These are phyloP conservation scores for Aspergillus mulundensis DNA, from an alignment of 495 filamentous ascomycete species.

Conservation along the genomic window DNA sequence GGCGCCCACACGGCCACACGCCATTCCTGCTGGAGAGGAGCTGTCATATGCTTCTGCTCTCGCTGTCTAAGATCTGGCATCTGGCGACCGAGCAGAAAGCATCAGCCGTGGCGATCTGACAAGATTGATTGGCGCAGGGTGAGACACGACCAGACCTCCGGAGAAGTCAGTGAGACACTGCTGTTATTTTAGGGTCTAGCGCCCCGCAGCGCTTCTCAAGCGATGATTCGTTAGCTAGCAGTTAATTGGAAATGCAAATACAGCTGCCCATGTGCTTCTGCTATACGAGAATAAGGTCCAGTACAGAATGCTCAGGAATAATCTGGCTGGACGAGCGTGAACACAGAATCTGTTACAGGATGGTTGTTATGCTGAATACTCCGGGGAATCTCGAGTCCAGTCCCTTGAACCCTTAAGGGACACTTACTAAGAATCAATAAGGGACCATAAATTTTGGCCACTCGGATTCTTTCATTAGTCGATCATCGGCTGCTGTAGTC, in stretches of 20 bases:
- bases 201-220: background rate
- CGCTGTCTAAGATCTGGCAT: background rate
- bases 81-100: background rate
- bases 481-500: conserved; percentile 12
- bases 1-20: conserved; percentile 1
- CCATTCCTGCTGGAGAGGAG: background rate
- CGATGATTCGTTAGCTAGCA: background rate
- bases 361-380: background rate
- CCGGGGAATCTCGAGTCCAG: background rate
- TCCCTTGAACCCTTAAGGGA: background rate
- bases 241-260: background rate
- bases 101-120: conserved; percentile 9
- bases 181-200: conserved; percentile 15
- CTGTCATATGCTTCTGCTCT: background rate
- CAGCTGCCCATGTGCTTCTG: background rate
- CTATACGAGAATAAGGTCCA: background rate
- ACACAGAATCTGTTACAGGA: background rate
- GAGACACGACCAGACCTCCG: conserved; percentile 10
- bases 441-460: background rate
- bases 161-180: conserved; percentile 11
- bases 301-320: too few species aligned
- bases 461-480: conserved; percentile 1
- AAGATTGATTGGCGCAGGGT: conserved; percentile 13
- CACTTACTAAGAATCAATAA: background rate
- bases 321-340: too few species aligned